Evolutionary conservation across 257 asterid species (phyloP), one percentile per base, ranked within the genome.

Genomic region (Striga asiatica): DNA sequence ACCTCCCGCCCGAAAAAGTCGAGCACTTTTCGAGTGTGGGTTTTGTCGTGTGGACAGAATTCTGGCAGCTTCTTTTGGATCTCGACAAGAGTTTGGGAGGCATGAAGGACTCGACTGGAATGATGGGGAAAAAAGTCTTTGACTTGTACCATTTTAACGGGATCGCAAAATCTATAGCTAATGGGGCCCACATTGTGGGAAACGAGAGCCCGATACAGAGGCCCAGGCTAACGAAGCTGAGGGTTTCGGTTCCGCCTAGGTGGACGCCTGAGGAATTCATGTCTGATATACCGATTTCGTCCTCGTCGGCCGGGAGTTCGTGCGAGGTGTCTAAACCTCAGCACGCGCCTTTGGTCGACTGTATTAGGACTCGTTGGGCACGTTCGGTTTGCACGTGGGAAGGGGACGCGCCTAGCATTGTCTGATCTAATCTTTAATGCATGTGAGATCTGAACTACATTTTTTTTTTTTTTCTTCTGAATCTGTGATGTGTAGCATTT

Each of bases 251-350:
- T 55, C 97, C 99, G 8, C 99, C 97, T 12, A 81, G 81, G 71
- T 88, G 97, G 99, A 92, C 97, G 0, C 95, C 97, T 0, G 97
- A 88, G 81, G 97, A 88, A 64, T 92, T 75, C 74, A 76, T 87
- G 95, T 70, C 89, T 0, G 69, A 73, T 28, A 58, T 73, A 4
- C 71, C 81, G 1, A 66, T 31, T 22, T 60, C 60, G 19, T 24
- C 74, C 7, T 61, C 66, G 24, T 67, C 71, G 29, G 65, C 31
- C 14, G 79, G 67, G n/a, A 56, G 41, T 47, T 61, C 70, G 20
- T 29, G 12, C 12, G 92, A 85, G 51, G 87, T 67, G 16, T 70
- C 89, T 8, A 82, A 82, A 54, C 79, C 95, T 2, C 93, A 91
- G 59, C 95, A 91, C 46, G 96, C 95, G 5, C 95, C 92, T 3